Base-by-base conservation (phyloP, 1,139 yeast genomes). In the Magnusiomyces suaveolens region DNA sequence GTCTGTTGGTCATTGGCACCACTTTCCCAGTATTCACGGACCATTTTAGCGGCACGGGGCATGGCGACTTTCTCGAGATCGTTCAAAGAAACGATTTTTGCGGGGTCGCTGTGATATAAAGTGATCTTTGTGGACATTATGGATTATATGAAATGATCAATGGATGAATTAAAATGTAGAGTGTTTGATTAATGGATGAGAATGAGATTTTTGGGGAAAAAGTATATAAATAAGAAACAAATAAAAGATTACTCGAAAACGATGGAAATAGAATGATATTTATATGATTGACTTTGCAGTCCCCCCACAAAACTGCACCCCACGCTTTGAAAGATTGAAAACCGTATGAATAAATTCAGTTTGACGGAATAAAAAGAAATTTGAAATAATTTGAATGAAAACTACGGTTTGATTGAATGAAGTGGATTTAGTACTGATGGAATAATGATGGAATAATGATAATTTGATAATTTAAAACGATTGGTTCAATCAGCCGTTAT, bases 1-100 rank as follows among this genome's bases (percentile, higher is more conserved):
- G 73, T 70, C 52, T 60, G 55, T 58, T 66, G 61, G 26, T 70
- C 71, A 55, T 68, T 68, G 18, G 74, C 72, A 1, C 73, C 74
- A 21, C 69, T 64, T 51, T 66, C 59, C 73, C 73, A 70, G 61
- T 69, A 70, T 53, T 69, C 73, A 47, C 70, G 59, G 43, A 69
- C 69, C 60, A 61, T 62, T 53, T 65, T 63, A 2, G 56, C 57
- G 29, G 66, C 62, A 48, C 55, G 54, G n/a, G 66, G 65, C 62
- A 63, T 60, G 36, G 68, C 59, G 1, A 58, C 63, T 48, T 46
- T 52, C 55, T 64, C 67, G 16, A 65, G 59, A 47, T 65, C 68
- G 16, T 52, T 53, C 25, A 65, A 55, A 2, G 64, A 60, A 2
- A 60, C 57, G 44, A 63, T 56, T 39, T 56, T 58, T 26, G 54